Base-by-base conservation (phyloP, 805 yeast genomes). In the Suhomyces sp. region DNA sequence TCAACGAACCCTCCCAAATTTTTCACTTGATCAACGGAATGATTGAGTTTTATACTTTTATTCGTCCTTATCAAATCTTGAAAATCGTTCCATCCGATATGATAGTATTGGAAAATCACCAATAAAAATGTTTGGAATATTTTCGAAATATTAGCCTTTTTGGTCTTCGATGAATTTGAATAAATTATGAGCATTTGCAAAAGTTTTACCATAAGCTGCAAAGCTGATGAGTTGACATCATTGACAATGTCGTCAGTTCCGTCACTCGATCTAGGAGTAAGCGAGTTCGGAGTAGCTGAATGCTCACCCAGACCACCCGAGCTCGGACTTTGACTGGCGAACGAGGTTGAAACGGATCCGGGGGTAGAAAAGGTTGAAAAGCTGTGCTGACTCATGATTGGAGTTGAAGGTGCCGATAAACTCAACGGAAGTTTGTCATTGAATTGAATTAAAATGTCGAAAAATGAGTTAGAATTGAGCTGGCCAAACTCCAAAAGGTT, bases 401-500 rank as follows among this genome's bases (percentile, higher is more conserved):
- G 78, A 3, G 78, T 75, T 2, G 76, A 66, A 6, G 78, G 77
- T 3, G 79, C 78, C 17, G 76, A 70, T 33, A 73, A 60, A 61
- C 78, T 73, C 55, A 75, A 65, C 0, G 79, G 78, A 41, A 73
- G 60, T 46, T 66, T 65, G 59, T 75, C 79, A 58, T 72, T 73
- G n/a, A 73, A 57, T 52, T 73, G 78, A 35, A 61, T 50, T 10
- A 73, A 44, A 27, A 74, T 59, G 49, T 72, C 75, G 50, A 72
- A 72, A 13, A 75, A 59, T 5, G 56, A 54, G 15, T 55, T 64
- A 1, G 69, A 59, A 52, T 60, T 67, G 46, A 75, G 60, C 43
- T 61, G 56, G 22, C 66, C 69, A 57, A 74, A 74, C 54, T 75
- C 78, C 17, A 61, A 55, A 43, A 63, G 53, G 24, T 51, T 52